Percentiles rank a stretch among this genome's conserved stretches.
These are phyloP conservation scores for Lactifluus pinguis DNA, from an alignment of 768 basidiomycete genomes.

Conservation along the genomic window DNA sequence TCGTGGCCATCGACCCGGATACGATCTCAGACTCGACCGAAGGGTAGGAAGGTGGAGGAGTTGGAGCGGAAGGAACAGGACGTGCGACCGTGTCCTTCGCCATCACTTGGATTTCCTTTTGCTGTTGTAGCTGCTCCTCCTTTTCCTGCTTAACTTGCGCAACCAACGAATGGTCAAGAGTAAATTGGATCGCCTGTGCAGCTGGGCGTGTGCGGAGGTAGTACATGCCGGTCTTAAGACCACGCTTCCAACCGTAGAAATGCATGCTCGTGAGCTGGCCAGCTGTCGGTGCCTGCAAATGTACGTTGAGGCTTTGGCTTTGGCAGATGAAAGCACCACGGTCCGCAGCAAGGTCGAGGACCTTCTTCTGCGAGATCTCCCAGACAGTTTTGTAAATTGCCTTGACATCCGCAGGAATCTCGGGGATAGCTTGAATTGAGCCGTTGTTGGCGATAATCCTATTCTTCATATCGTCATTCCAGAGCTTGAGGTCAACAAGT, in stretches of 20 bases:
- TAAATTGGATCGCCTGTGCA: conserved; percentile 96
- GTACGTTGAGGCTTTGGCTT: conserved; percentile 89
- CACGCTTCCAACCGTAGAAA: conserved; percentile 99
- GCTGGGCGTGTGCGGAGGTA: conserved; percentile 94
- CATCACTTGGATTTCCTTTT: not conserved
- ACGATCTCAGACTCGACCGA: not conserved
- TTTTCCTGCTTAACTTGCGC: conserved; percentile 50
- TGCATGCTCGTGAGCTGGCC: conserved; percentile 95
- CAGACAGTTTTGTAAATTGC: conserved; percentile 99
- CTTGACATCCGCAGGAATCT: conserved; percentile 84
- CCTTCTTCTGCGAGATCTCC: conserved; percentile 98
- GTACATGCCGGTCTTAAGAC: conserved; percentile 98
- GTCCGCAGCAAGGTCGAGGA: conserved; percentile 97
- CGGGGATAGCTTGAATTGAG: conserved; percentile 78
- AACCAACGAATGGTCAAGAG: conserved; percentile 75
- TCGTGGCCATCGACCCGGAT: not conserved
- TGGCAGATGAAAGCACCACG: conserved; percentile 98
- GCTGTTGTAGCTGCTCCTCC: conserved; percentile 14
- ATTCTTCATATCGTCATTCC: conserved; percentile 99
- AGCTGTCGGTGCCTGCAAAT: conserved; percentile 78
- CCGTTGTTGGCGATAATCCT: conserved; percentile 97
- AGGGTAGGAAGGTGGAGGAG: not conserved
- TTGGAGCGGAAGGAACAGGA: not conserved
- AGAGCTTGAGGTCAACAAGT: conserved; percentile 88
- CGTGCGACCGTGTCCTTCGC: not conserved